These are phyloP conservation scores for Viola pubescens DNA, from an alignment of 441 rosid species.

Conservation along the genomic window DNA sequence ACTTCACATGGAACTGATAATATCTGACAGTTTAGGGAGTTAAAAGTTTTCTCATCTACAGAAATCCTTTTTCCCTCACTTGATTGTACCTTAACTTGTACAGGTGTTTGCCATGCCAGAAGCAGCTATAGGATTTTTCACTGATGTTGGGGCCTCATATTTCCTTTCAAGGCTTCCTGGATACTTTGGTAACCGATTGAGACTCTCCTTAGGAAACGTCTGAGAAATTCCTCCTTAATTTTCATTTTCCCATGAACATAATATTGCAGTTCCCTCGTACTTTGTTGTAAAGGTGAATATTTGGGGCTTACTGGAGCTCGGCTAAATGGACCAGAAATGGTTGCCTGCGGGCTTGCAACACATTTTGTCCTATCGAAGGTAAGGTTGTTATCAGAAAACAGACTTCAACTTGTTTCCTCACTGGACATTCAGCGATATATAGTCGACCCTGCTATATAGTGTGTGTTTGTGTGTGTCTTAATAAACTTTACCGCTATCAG, in stretches of 20 bases:
- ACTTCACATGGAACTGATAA: too few relatives aligned
- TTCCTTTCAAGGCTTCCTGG: slow-evolving; percentile 9
- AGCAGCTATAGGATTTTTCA: slow-evolving; percentile 1
- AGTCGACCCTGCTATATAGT: neutral
- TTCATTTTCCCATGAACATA: neutral
- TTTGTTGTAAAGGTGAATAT: slow-evolving; percentile 28
- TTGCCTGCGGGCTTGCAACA: slow-evolving; percentile 41
- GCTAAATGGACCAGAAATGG: slow-evolving; percentile 35
- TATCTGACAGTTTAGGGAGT: too few relatives aligned
- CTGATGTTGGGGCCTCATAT: neutral
- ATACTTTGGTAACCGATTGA: neutral
- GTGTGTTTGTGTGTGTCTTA: too few relatives aligned
- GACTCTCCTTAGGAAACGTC: too few relatives aligned
- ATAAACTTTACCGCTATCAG: too few relatives aligned
- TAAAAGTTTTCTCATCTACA: too few relatives aligned
- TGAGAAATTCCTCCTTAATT: too few relatives aligned
- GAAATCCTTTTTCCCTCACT: neutral
- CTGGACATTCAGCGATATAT: neutral
- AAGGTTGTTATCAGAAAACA: neutral
- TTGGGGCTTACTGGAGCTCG: slow-evolving; percentile 34
- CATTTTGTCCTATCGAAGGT: slow-evolving; percentile 33
- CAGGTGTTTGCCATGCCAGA: slow-evolving; percentile 9
- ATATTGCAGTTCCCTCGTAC: neutral
- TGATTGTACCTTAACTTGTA: neutral
- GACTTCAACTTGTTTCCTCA: neutral